phyloP scores from a whole-genome alignment of 192 early-diverging fungal genomes.

The Rhizoclosmatium sp. region DNA sequence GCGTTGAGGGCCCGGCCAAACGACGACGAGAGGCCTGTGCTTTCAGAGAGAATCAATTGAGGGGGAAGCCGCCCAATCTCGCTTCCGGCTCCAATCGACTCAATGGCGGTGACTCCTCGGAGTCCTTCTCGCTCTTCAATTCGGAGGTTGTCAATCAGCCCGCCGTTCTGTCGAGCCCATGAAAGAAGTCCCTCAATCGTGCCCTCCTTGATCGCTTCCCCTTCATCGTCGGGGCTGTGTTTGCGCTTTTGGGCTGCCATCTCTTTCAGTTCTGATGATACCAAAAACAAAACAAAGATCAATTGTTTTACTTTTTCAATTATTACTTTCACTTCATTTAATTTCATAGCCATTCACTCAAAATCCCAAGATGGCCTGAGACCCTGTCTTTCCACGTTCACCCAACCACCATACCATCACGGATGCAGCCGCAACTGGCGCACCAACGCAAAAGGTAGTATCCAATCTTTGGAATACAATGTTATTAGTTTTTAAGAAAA shows the following conservation, averaged over 20 bases:
- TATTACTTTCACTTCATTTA: not conserved
- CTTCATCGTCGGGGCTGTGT: not conserved
- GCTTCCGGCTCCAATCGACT: constrained; percentile 21
- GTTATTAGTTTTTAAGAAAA: not conserved
- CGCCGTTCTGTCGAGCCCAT: constrained; percentile 39
- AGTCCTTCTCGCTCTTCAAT: constrained; percentile 15
- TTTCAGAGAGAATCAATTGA: constrained; percentile 51
- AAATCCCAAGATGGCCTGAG: constrained; percentile 6
- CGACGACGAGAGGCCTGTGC: not conserved
- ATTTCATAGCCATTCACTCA: not conserved
- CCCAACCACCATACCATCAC: constrained; percentile 24
- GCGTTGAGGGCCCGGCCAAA: not conserved
- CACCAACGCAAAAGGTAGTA: constrained; percentile 13
- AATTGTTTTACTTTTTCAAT: not conserved
- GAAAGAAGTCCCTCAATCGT: not conserved
- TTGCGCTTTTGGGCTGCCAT: not conserved
- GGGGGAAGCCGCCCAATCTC: constrained; percentile 49
- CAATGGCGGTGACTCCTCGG: constrained; percentile 11
- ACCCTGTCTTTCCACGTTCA: not conserved
- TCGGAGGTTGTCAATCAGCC: constrained; percentile 20
- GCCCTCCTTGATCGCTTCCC: not conserved
- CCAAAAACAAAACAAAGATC: not conserved
- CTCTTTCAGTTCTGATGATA: not conserved
- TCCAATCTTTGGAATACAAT: constrained; percentile 8
- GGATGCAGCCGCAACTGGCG: constrained; percentile 20